Conservation (phyloP, 176 grass and related monocot genomes). For the Dendrocalamus sinicus region DNA sequence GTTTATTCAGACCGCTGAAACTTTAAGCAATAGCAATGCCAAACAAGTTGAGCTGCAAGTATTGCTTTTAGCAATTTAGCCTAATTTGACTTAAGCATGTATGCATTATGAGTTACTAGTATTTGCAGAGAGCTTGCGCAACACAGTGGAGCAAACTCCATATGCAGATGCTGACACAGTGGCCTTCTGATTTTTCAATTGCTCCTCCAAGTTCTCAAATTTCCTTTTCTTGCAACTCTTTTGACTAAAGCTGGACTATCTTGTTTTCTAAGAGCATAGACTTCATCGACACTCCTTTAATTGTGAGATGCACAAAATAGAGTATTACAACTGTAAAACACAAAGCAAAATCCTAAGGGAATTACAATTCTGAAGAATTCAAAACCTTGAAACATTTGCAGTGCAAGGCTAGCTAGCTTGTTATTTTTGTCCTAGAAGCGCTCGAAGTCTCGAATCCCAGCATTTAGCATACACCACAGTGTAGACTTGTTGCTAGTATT, state of each 20-base stretch:
- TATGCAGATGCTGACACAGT: background rate
- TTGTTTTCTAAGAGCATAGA: background rate
- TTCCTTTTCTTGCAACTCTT: background rate
- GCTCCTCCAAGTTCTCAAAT: background rate
- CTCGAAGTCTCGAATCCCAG: slow-evolving; percentile 4
- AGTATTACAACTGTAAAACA: background rate
- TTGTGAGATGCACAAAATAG: too few species aligned
- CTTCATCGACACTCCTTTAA: background rate
- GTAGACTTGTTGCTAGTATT: background rate
- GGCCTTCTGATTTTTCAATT: background rate
- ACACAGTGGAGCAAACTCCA: background rate
- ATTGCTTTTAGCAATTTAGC: background rate
- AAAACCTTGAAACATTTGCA: background rate
- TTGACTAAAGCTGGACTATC: background rate
- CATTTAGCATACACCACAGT: background rate
- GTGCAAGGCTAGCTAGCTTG: background rate
- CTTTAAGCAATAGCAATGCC: background rate
- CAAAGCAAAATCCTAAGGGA: background rate
- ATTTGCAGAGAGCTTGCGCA: background rate
- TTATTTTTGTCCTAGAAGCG: slow-evolving; percentile 3
- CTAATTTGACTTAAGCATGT: background rate
- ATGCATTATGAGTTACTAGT: background rate
- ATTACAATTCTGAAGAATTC: background rate
- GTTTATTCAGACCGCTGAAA: background rate
- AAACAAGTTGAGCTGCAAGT: too few species aligned